Evolutionary conservation across 2,329 filamentous ascomycete genomes (phyloP).

Genomic region (Grosmannia serpens): DNA sequence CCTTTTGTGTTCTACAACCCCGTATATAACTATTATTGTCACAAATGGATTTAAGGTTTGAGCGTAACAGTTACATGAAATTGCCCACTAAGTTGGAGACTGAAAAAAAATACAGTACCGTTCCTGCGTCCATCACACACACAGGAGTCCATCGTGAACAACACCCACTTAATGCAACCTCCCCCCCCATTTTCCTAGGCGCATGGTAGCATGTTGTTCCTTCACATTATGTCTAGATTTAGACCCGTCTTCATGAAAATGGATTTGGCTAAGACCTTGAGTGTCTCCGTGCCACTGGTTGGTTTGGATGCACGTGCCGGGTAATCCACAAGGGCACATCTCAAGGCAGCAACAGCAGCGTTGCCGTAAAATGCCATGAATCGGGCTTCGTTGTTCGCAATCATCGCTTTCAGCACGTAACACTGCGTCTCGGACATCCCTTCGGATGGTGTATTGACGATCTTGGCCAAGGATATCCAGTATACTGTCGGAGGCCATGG

Average conservation of each 20-base stretch:
- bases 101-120: not conserved
- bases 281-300: constrained; percentile 36
- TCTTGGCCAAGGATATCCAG: constrained; percentile 66
- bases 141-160: not conserved
- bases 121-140: not conserved
- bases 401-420: constrained; percentile 58
- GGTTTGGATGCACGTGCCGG: constrained; percentile 42
- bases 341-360: constrained; percentile 59
- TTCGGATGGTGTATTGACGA: constrained; percentile 60
- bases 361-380: constrained; percentile 76
- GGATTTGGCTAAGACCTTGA: constrained; percentile 41
- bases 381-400: constrained; percentile 59
- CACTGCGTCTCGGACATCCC: constrained; percentile 65
- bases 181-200: not conserved
- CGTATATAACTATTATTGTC: too few species aligned
- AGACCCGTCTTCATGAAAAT: constrained; percentile 40
- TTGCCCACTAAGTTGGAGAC: too few species aligned
- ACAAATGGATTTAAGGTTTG: not conserved
- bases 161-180: not conserved
- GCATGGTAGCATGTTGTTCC: not conserved
- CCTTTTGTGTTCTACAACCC: not conserved
- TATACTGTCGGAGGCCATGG: constrained; percentile 71
- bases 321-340: constrained; percentile 62
- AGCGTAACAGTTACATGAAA: not conserved
- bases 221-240: constrained; percentile 10